Conservation (phyloP, 1,139 yeast species). For the Sugiyamaella grinbergsii region DNA sequence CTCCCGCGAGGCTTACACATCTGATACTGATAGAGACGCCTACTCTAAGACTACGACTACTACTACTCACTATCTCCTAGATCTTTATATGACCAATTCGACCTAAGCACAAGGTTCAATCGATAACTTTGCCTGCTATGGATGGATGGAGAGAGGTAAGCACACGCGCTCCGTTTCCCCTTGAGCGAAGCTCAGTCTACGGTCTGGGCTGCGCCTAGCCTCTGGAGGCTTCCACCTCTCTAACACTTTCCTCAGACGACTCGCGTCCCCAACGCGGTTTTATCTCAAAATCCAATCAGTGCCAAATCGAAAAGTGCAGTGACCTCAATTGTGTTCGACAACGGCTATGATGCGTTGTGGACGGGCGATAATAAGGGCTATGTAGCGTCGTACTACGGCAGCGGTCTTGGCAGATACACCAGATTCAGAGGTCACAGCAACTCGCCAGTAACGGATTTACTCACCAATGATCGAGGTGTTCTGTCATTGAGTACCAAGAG, state of each 20-base stretch:
- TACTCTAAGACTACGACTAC: too few species aligned
- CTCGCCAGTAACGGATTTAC: slow-evolving; percentile 38
- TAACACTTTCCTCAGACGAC: slow-evolving; percentile 10
- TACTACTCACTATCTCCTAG: too few species aligned
- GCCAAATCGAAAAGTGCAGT: slow-evolving; percentile 20
- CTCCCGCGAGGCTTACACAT: too few species aligned
- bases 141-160: slow-evolving; percentile 53
- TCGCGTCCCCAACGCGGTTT: slow-evolving; percentile 35
- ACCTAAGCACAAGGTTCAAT: not conserved
- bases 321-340: slow-evolving; percentile 63
- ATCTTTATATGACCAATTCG: not conserved
- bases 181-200: not conserved
- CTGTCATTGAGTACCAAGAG: slow-evolving; percentile 39
- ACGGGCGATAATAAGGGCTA: slow-evolving; percentile 67
- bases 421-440: slow-evolving; percentile 40
- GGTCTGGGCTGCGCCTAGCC: not conserved
- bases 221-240: too few species aligned
- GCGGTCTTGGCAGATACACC: slow-evolving; percentile 49
- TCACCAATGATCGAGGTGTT: slow-evolving; percentile 42
- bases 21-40: too few species aligned
- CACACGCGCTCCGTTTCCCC: slow-evolving; percentile 8
- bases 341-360: slow-evolving; percentile 76
- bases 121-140: slow-evolving; percentile 36
- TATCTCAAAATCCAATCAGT: slow-evolving; percentile 35
- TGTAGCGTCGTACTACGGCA: slow-evolving; percentile 51